Evolutionary conservation across 441 rosid species (phyloP).

Genomic region (Eutrema salsugineum): DNA sequence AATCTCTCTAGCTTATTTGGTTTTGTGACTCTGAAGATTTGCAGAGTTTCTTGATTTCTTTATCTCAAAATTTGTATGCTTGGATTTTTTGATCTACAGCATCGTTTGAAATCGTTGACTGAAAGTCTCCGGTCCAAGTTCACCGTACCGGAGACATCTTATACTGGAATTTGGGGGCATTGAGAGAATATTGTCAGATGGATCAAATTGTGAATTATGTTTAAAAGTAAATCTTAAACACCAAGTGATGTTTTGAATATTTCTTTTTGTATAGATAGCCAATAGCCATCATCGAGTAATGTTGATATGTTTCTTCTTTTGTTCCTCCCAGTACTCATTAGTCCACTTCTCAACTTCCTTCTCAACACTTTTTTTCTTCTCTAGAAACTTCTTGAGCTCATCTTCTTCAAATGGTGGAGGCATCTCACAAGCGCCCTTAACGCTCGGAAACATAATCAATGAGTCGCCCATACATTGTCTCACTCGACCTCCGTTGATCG

Average conservation of each 20-base stretch:
- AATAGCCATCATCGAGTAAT: too few species aligned
- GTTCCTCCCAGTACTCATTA: constrained; percentile 38
- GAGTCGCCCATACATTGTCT: constrained; percentile 51
- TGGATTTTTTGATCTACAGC: not conserved
- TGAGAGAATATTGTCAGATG: too few species aligned
- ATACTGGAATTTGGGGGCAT: not conserved
- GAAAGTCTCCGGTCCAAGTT: not conserved
- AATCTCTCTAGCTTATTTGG: constrained; percentile 13
- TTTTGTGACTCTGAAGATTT: not conserved
- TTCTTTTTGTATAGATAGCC: too few species aligned
- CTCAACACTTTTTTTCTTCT: constrained; percentile 31
- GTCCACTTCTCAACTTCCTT: constrained; percentile 50
- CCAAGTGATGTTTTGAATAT: too few species aligned
- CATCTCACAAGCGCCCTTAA: constrained; percentile 37
- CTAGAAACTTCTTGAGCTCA: constrained; percentile 26
- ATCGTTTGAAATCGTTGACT: not conserved
- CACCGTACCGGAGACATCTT: not conserved
- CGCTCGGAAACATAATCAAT: constrained; percentile 41
- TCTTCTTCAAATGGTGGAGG: constrained; percentile 46
- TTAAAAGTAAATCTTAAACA: too few species aligned
- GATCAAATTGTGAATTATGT: too few species aligned
- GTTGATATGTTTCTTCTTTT: not conserved
- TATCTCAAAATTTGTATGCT: not conserved
- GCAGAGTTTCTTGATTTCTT: not conserved
- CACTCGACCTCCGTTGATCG: constrained; percentile 17